These are phyloP conservation scores for Hyphopichia buzzinii DNA, from an alignment of 1,139 yeast genomes.

Conservation along the genomic window DNA sequence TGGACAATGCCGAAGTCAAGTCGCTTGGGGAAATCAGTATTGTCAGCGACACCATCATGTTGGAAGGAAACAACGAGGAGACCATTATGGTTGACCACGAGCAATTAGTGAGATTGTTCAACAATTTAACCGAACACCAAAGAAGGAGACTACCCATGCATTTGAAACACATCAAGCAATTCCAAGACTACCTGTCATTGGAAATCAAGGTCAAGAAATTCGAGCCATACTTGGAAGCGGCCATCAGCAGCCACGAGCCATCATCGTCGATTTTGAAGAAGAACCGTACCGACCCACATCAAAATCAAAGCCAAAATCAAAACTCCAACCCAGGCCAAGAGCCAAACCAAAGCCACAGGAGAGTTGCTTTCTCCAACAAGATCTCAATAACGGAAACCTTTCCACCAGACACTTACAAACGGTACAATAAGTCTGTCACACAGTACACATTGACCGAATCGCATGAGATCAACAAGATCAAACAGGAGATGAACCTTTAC, in stretches of 20 bases:
- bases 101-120: conserved; percentile 29
- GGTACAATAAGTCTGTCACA: conserved; percentile 53
- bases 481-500: conserved; percentile 49
- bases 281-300: too few relatives aligned
- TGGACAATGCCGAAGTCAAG: conserved; percentile 14
- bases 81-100: conserved; percentile 25
- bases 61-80: conserved; percentile 8
- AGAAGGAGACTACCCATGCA: conserved; percentile 35
- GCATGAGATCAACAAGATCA: conserved; percentile 43
- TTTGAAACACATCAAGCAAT: conserved; percentile 39
- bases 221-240: conserved; percentile 20
- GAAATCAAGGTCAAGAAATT: conserved; percentile 34
- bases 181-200: conserved; percentile 33
- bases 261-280: conserved; percentile 7
- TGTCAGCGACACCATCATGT: conserved; percentile 3
- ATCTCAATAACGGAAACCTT: conserved; percentile 47
- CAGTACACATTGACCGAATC: conserved; percentile 50
- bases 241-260: background rate
- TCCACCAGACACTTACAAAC: conserved; percentile 46
- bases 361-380: conserved; percentile 44
- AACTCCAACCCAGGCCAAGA: background rate
- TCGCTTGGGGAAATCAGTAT: background rate
- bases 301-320: conserved; percentile 1
- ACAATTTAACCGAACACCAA: conserved; percentile 26
- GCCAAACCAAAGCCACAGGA: conserved; percentile 11